Evolutionary conservation across 1,284 basidiomycete genomes (phyloP), one percentile per base, ranked within the genome.

Genomic region (Sphagnurus paluster): DNA sequence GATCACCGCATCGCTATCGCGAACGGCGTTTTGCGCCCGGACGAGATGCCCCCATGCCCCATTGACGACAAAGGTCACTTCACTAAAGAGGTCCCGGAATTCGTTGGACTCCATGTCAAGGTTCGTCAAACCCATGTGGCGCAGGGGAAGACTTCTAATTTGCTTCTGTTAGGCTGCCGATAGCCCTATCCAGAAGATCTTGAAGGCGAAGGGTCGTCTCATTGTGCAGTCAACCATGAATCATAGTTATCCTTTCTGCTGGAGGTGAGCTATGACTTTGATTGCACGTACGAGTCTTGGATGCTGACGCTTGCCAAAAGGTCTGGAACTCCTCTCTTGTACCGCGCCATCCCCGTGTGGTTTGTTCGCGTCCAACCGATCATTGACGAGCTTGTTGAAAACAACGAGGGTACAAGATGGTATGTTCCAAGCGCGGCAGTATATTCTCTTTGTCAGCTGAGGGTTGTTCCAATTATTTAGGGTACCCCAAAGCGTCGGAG

Each of bases 241-340:
- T 62, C 97, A 99, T 71, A 86, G 84, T 56, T 99, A 99, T 66
- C 97, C 97, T 21, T 98, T 87, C 78, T 99, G 97, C 70, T 98
- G 94, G 95, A 81, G 93, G 90, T 92, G 59, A 46, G 71, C 43
- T n/a, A 21, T 44, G 19, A 9, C 39, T 19, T n/a, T 35, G 17
- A 44, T 7, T 21, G 34, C 4, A 7, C 19, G n/a, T 30, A 17
- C 32, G 25, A 11, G 25, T 19, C 37, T 34, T 5, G 7, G n/a
- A n/a, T n/a, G n/a, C n/a, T n/a, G n/a, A n/a, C n/a, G n/a, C n/a
- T n/a, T n/a, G n/a, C 42, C 19, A 44, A 33, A 53, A 90, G 93
- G 62, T 98, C 97, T 11, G 86, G 88, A 13, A 98, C 96, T 1
- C 97, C 97, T 9, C 80, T 99, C 57, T 86, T 99, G 60, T 98